phyloP scores from a whole-genome alignment of 495 filamentous ascomycete species.

The Podospora pseudopauciseta region DNA sequence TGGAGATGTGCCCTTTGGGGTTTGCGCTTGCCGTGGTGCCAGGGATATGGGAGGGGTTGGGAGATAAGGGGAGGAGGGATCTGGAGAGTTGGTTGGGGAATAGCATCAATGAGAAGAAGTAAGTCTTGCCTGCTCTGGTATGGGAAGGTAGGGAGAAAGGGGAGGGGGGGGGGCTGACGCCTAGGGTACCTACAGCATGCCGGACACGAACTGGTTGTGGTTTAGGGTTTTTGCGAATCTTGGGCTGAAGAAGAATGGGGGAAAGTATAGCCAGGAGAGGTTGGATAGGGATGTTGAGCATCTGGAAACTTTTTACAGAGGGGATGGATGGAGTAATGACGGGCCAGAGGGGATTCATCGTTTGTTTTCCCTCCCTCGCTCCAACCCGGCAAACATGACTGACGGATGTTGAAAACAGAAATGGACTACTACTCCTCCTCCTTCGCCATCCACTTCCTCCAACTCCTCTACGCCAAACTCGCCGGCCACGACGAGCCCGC shows the following conservation, averaged over 20 bases:
- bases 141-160: not conserved
- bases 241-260: slow-evolving; percentile 66
- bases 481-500: slow-evolving; percentile 63
- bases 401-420: slow-evolving; percentile 34
- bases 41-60: slow-evolving; percentile 64
- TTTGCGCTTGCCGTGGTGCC: slow-evolving; percentile 62
- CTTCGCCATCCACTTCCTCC: slow-evolving; percentile 75
- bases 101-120: slow-evolving; percentile 70
- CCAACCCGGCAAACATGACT: not conserved
- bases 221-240: slow-evolving; percentile 81
- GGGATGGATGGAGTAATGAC: slow-evolving; percentile 76
- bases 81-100: slow-evolving; percentile 65
- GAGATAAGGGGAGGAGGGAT: slow-evolving; percentile 54
- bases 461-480: slow-evolving; percentile 71
- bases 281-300: slow-evolving; percentile 72
- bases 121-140: slow-evolving; percentile 12
- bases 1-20: slow-evolving; percentile 73
- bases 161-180: not conserved
- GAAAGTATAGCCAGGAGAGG: slow-evolving; percentile 59
- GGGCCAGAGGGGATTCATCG: slow-evolving; percentile 69
- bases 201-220: slow-evolving; percentile 66
- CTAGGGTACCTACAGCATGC: slow-evolving; percentile 39
- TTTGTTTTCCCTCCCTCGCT: slow-evolving; percentile 21
- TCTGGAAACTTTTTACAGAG: slow-evolving; percentile 73
- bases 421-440: slow-evolving; percentile 82